Conservation (phyloP, 208 protist species). For the Zelonia costaricensis region DNA sequence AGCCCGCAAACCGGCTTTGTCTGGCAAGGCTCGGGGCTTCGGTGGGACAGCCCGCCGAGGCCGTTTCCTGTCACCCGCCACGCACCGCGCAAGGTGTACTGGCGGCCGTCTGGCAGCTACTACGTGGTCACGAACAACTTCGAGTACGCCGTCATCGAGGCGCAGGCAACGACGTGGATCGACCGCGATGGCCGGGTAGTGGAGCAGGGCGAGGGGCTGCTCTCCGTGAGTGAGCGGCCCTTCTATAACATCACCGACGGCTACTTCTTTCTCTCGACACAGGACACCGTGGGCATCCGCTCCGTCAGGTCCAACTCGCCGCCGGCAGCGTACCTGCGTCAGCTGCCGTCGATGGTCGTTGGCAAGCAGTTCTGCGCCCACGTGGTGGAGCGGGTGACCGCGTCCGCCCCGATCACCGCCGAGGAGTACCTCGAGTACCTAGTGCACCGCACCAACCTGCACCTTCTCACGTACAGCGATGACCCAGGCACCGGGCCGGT, state of each 20-base stretch:
- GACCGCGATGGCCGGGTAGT: slow-evolving; percentile 56
- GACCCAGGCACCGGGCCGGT: slow-evolving; percentile 10
- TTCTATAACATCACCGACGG: slow-evolving; percentile 44
- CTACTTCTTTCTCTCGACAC: slow-evolving; percentile 53
- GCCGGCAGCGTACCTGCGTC: slow-evolving; percentile 24
- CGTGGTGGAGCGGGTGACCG: slow-evolving; percentile 19
- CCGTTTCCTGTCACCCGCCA: slow-evolving; percentile 27
- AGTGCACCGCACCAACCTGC: slow-evolving; percentile 25
- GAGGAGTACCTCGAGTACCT: slow-evolving; percentile 30
- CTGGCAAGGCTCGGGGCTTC: slow-evolving; percentile 46
- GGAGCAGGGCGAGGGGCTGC: slow-evolving; percentile 52
- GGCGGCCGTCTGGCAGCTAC: slow-evolving; percentile 51
- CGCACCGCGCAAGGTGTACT: slow-evolving; percentile 21
- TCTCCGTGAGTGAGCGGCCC: slow-evolving; percentile 28
- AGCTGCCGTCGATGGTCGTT: slow-evolving; percentile 22
- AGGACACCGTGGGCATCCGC: slow-evolving; percentile 30
- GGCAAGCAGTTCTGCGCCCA: slow-evolving; percentile 30
- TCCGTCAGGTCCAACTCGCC: slow-evolving; percentile 28
- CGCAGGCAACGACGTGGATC: slow-evolving; percentile 80
- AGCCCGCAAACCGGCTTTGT: slow-evolving; percentile 36
- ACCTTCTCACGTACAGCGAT: slow-evolving; percentile 19
- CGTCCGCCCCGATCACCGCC: slow-evolving; percentile 6
- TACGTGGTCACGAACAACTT: slow-evolving; percentile 70
- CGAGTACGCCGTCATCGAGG: slow-evolving; percentile 76
- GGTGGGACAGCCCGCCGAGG: slow-evolving; percentile 50